phyloP scores from a whole-genome alignment of 1,284 basidiomycete species.

The Austroboletus novae-zelandiae region DNA sequence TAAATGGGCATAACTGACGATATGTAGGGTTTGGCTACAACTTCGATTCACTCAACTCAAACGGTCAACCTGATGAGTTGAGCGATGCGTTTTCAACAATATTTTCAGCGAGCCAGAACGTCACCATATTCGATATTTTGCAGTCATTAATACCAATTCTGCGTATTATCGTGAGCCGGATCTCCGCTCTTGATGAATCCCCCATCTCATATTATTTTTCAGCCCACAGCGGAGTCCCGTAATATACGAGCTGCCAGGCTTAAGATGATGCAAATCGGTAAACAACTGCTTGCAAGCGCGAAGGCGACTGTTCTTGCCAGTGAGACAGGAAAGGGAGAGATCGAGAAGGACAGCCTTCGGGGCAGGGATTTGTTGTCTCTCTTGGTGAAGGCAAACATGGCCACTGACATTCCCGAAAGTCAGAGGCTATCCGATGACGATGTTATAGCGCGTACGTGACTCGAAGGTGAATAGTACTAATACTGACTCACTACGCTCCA shows the following conservation, averaged over 20 bases:
- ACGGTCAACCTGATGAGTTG: not conserved
- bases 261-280: slow-evolving; percentile 38
- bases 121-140: not conserved
- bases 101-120: not conserved
- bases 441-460: slow-evolving; percentile 63
- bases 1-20: not conserved
- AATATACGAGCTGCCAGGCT: slow-evolving; percentile 16
- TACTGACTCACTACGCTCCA: not conserved
- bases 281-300: slow-evolving; percentile 44
- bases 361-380: slow-evolving; percentile 52
- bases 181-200: not conserved
- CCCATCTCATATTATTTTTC: not conserved
- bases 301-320: slow-evolving; percentile 36
- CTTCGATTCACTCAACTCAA: slow-evolving; percentile 21
- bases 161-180: not conserved
- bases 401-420: slow-evolving; percentile 52
- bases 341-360: slow-evolving; percentile 31
- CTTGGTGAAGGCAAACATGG: slow-evolving; percentile 66
- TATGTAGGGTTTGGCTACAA: slow-evolving; percentile 60
- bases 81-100: slow-evolving; percentile 35
- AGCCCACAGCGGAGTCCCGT: not conserved
- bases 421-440: slow-evolving; percentile 71
- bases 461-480: not conserved
- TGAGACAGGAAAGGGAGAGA: slow-evolving; percentile 9
- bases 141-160: not conserved